These are phyloP conservation scores for Ogataea siamensis DNA, from an alignment of 805 yeast genomes.

Conservation along the genomic window DNA sequence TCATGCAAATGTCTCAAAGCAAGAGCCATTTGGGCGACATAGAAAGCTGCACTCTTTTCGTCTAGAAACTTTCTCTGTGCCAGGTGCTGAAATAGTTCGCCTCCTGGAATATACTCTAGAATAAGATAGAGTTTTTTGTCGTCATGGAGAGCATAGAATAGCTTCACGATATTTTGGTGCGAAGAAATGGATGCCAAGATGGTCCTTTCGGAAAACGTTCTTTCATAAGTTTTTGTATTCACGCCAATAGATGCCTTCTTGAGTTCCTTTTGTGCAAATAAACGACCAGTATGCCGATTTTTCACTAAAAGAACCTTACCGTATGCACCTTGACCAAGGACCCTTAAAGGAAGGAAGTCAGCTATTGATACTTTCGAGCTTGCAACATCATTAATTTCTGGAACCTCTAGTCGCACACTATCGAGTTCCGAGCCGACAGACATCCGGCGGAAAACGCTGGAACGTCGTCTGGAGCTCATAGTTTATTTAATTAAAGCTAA, in stretches of 20 bases:
- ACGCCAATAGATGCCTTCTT: constrained; percentile 74
- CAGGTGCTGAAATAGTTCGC: constrained; percentile 70
- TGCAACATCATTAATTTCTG: constrained; percentile 13
- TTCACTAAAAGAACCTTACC: constrained; percentile 79
- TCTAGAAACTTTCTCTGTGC: constrained; percentile 42
- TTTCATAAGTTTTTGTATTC: constrained; percentile 49
- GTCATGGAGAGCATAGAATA: constrained; percentile 84
- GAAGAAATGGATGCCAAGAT: constrained; percentile 60
- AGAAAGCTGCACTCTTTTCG: constrained; percentile 67
- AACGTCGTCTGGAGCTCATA: constrained; percentile 23
- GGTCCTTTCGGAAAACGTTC: constrained; percentile 74
- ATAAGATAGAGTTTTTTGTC: constrained; percentile 65
- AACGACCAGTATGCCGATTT: constrained; percentile 53
- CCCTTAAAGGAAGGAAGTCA: constrained; percentile 70
- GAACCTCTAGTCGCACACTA: constrained; percentile 8
- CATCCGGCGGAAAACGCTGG: constrained; percentile 30
- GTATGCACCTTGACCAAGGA: constrained; percentile 82
- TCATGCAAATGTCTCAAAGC: constrained; percentile 73
- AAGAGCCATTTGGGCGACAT: constrained; percentile 75
- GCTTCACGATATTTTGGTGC: constrained; percentile 80
- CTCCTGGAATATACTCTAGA: constrained; percentile 86
- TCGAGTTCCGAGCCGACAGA: constrained; percentile 23
- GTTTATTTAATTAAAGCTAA: not conserved
- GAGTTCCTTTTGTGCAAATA: constrained; percentile 83
- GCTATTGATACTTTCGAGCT: constrained; percentile 27